These are phyloP conservation scores for Saturnispora galanensis DNA, from an alignment of 805 yeast species.

Conservation along the genomic window DNA sequence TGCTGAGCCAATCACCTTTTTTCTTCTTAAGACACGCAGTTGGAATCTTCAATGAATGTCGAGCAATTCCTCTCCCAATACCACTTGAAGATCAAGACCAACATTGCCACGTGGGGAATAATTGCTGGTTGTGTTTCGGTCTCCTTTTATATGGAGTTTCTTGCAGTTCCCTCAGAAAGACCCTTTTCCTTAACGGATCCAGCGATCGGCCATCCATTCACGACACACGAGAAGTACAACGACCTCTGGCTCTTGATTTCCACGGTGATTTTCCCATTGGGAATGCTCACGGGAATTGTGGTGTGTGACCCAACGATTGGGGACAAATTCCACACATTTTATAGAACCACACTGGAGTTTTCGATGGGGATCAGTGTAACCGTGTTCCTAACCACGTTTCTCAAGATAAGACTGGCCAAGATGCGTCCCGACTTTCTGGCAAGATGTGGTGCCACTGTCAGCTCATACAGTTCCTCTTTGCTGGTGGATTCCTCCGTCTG, in stretches of 20 bases:
- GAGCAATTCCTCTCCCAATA: conserved; percentile 4
- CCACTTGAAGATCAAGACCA: conserved; percentile 5
- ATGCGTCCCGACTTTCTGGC: conserved; percentile 84
- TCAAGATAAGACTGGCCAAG: conserved; percentile 76
- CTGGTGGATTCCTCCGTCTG: conserved; percentile 25
- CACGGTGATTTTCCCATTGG: conserved; percentile 31
- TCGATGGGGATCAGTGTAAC: conserved; percentile 33
- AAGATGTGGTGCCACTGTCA: conserved; percentile 47
- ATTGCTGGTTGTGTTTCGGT: neutral
- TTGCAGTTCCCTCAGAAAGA: conserved; percentile 35
- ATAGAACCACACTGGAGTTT: conserved; percentile 30
- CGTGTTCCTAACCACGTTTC: conserved; percentile 54
- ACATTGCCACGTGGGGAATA: conserved; percentile 7
- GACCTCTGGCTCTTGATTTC: conserved; percentile 23
- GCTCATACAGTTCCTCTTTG: conserved; percentile 26
- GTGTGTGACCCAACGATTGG: conserved; percentile 11
- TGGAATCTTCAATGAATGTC: neutral
- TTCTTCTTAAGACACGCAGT: neutral
- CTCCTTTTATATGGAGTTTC: conserved; percentile 16
- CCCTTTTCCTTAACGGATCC: conserved; percentile 34
- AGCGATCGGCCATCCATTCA: conserved; percentile 39
- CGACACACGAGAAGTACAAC: conserved; percentile 30
- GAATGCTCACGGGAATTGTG: conserved; percentile 17
- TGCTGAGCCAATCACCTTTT: too few relatives aligned
- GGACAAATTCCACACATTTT: conserved; percentile 29